Evolutionary conservation across 2,329 filamentous ascomycete genomes (phyloP).

Genomic region (Torrubiella hemipterigena): DNA sequence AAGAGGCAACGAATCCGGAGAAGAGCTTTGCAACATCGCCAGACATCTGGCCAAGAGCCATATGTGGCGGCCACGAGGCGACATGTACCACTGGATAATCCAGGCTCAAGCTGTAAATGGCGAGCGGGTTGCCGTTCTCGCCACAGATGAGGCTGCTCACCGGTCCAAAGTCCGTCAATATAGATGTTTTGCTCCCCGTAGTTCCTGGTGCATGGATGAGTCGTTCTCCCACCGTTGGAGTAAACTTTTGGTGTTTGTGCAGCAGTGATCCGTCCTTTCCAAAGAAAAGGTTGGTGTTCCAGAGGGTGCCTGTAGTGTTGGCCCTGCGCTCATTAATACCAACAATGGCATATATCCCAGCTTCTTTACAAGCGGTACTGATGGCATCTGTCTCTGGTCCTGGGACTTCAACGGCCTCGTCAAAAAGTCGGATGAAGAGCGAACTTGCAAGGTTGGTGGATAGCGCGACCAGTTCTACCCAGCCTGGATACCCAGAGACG

Average conservation of each 20-base stretch:
- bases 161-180: constrained; percentile 6
- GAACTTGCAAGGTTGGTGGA: constrained; percentile 4
- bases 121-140: constrained; percentile 9
- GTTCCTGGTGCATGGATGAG: constrained; percentile 7
- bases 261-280: constrained; percentile 8
- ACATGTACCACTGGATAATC: constrained; percentile 9
- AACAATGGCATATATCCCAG: constrained; percentile 6
- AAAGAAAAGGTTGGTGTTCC: constrained; percentile 9
- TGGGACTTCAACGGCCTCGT: constrained; percentile 8
- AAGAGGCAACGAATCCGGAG: constrained; percentile 3
- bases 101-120: constrained; percentile 6
- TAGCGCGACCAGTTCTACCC: constrained; percentile 5
- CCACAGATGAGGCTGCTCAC: constrained; percentile 10
- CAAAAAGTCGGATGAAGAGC: constrained; percentile 6
- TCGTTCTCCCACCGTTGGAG: constrained; percentile 9
- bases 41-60: constrained; percentile 1
- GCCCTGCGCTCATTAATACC: constrained; percentile 8
- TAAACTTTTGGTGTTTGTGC: constrained; percentile 10
- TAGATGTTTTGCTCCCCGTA: constrained; percentile 7
- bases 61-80: constrained; percentile 8
- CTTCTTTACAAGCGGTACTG: constrained; percentile 6
- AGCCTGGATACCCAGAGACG: constrained; percentile 8
- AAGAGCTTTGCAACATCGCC: constrained; percentile 1
- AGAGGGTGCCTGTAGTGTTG: constrained; percentile 8
- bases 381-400: constrained; percentile 8